Conservation (phyloP, 1,139 yeast genomes). For the Meyerozyma guilliermondii region DNA sequence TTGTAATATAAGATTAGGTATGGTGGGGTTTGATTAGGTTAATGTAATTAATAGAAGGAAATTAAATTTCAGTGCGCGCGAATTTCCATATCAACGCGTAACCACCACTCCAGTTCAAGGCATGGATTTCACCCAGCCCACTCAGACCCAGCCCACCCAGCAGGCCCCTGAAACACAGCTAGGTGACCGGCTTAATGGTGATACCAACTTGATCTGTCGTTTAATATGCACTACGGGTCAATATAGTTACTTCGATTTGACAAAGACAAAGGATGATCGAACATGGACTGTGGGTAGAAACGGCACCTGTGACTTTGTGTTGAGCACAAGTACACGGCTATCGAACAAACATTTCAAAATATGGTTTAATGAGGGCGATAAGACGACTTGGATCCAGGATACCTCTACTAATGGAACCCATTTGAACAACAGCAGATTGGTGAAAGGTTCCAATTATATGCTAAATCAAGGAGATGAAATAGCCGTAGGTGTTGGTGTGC, state of each 20-base stretch:
- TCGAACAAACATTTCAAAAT: slow-evolving; percentile 76
- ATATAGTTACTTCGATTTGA: slow-evolving; percentile 39
- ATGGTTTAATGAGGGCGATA: slow-evolving; percentile 52
- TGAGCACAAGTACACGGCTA: slow-evolving; percentile 60
- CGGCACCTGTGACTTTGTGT: slow-evolving; percentile 56
- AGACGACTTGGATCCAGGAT: slow-evolving; percentile 62
- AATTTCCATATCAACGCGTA: not conserved
- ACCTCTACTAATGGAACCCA: slow-evolving; percentile 87
- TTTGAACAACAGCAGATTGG: slow-evolving; percentile 67
- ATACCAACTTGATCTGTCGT: slow-evolving; percentile 32
- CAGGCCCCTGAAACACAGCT: slow-evolving; percentile 42
- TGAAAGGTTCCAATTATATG: slow-evolving; percentile 76
- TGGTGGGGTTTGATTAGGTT: no score
- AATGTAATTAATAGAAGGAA: no score
- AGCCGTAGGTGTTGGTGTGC: slow-evolving; percentile 83
- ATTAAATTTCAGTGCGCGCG: not conserved
- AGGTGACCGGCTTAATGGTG: slow-evolving; percentile 17
- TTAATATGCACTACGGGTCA: slow-evolving; percentile 70
- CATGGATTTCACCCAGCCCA: slow-evolving; percentile 39
- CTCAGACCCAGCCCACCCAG: slow-evolving; percentile 67
- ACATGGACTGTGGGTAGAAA: slow-evolving; percentile 82
- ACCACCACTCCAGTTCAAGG: not conserved
- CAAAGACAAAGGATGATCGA: slow-evolving; percentile 22
- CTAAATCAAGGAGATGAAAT: slow-evolving; percentile 90
- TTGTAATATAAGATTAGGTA: not conserved